Base-by-base conservation (phyloP, 768 basidiomycete species). In the Hortiboletus flavorubellus region DNA sequence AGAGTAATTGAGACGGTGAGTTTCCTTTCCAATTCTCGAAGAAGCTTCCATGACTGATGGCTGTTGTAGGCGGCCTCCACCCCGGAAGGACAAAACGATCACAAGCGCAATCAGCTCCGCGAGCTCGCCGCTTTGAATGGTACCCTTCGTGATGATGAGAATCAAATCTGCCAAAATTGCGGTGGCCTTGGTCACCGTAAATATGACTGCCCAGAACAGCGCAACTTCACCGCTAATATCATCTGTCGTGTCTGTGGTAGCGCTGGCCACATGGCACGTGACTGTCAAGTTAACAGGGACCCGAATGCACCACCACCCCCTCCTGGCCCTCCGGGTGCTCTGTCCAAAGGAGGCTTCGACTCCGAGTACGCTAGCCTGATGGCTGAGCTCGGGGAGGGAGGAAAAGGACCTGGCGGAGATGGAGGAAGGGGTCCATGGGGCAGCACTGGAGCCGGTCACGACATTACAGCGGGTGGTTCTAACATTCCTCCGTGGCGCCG, bases 201-300 rank as follows among this genome's bases (percentile, higher is more conserved):
- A 84, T 98, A 93, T 77, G 97, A 98, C 73, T 99, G 97, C 72
- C 94, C 95, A 16, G 93, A 98, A 75, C 93, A 97, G 73, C 87
- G 91, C 72, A 97, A 97, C 77, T 98, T 94, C 77, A 95, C 93
- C 63, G 97, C 97, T 76, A 96, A 96, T 78, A 95, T 99, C 78
- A 96, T 98, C 69, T 99, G 97, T 80, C 94, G 93, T 68, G 85
- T 95, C 66, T 99, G 97, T 72, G 96, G 96, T 58, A 95, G 93
- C 66, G 93, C 94, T 39, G 96, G 97, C 37, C 96, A 98, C 76
- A 98, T 99, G 96, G 96, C 95, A 47, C 87, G 95, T 63, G 96
- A 98, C 75, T 98, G 96, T 72, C 91, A 92, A 45, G 89, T 91
- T 68, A 91, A 93, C 74, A 93, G 86, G 68, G 91, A 94, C 72